Base-by-base conservation (phyloP, 1,284 basidiomycete species). In the Hemileia vastatrix region DNA sequence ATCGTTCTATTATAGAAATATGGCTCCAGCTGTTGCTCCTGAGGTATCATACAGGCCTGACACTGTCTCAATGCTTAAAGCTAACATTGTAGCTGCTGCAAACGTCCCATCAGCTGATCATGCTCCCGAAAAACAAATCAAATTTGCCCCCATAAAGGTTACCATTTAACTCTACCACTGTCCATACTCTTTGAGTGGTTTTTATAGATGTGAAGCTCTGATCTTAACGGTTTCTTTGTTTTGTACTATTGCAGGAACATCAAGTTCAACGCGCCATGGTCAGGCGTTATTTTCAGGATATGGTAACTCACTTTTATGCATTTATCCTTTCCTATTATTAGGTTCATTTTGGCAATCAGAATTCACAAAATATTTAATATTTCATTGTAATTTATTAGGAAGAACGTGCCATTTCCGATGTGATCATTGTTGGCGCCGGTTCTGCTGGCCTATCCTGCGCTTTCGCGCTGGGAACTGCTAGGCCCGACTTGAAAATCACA, bases 251-350 rank as follows among this genome's bases (percentile, higher is more conserved):
- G 44, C 57, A 65, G 72, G 87, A 88, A 77, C 83, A 85, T 3
- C 82, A 87, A 68, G 86, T 88, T 3, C 84, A 85, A 31, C 79
- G 86, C 45, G 86, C 86, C 49, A 88, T 88, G 86, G 86, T 86
- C 71, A 85, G 83, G 76, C 77, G 86, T 82, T 86, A 67, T 66
- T 78, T 68, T 32, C 61, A 70, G 45, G 71, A 70, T 54, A 49
- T 70, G 43, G 58, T 65, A 54, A 50, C 65, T 40, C 32, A 52
- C 11, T 24, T 3, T 49, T 36, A 3, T 54, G 3, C 21, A 31
- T 67, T 86, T 84, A 64, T 86, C 86, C 79, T 86, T 85, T 76
- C 80, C 80, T 70, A 81, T 77, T 67, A 85, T 86, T 24, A 32
- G 2, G 2, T 31, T 18, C 19, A 9, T 11, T 5, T 8, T 48